A percentile compares a stretch with the other conserved stretches of the same genome.
Conservation (phyloP, 164 flowering plant genomes). For the Kingdonia uniflora region DNA sequence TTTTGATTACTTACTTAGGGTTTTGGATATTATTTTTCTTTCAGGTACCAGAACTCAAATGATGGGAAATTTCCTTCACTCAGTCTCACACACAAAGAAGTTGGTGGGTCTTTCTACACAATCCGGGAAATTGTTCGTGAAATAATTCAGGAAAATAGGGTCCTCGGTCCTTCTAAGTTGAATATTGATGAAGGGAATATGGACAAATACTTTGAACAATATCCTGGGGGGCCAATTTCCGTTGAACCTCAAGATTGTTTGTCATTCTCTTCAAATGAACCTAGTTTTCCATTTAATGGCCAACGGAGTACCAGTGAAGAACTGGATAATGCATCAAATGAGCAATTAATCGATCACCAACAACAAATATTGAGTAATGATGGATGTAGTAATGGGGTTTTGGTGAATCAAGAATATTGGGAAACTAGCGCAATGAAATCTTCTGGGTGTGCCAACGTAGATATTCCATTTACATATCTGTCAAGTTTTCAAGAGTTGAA, state of each 20-base stretch:
- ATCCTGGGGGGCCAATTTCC: conserved; percentile 42
- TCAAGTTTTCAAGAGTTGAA: not conserved
- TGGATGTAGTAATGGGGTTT: conserved; percentile 8
- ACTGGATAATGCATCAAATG: conserved; percentile 10
- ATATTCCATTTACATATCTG: conserved; percentile 2
- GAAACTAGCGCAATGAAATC: conserved; percentile 11
- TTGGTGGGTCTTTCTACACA: conserved; percentile 94
- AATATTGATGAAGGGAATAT: conserved; percentile 23
- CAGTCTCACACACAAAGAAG: conserved; percentile 85
- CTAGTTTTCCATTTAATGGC: conserved; percentile 11
- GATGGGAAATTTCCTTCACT: conserved; percentile 81
- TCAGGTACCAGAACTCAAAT: conserved; percentile 65
- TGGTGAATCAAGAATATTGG: conserved; percentile 7
- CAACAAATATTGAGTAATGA: not conserved
- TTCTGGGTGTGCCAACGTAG: conserved; percentile 1
- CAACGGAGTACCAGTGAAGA: conserved; percentile 16
- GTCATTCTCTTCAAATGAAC: conserved; percentile 20
- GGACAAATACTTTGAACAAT: conserved; percentile 20
- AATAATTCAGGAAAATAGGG: conserved; percentile 85
- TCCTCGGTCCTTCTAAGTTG: conserved; percentile 60
- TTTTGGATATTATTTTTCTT: conserved; percentile 11
- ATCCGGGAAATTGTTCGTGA: conserved; percentile 89
- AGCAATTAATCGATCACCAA: not conserved
- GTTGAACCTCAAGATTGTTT: conserved; percentile 24
- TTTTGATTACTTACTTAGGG: conserved; percentile 1